phyloP scores from a whole-genome alignment of 148 eudicot genomes.

The Silene uniflora region DNA sequence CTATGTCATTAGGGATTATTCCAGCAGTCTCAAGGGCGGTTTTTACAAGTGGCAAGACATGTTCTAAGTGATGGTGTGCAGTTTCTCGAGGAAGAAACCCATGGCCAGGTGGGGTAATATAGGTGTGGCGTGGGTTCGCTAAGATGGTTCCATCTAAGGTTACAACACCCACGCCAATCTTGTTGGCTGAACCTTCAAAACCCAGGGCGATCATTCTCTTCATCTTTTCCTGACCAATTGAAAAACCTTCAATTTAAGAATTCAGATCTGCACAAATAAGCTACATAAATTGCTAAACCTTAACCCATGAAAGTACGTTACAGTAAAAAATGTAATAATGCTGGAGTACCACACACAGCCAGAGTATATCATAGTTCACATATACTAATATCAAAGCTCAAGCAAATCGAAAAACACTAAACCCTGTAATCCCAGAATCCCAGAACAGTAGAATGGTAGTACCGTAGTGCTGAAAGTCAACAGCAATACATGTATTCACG shows the following conservation, averaged over 20 bases:
- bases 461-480: neutral
- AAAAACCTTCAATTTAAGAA: neutral
- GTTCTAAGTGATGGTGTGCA: slow-evolving; percentile 82
- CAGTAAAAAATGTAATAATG: neutral
- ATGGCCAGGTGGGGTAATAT: slow-evolving; percentile 92
- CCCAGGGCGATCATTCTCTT: slow-evolving; percentile 73
- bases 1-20: slow-evolving; percentile 56
- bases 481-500: neutral
- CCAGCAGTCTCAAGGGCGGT: slow-evolving; percentile 60
- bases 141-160: slow-evolving; percentile 77
- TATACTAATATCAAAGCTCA: no score
- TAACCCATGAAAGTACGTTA: neutral
- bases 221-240: slow-evolving; percentile 26
- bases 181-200: slow-evolving; percentile 94
- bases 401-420: neutral
- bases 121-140: slow-evolving; percentile 88
- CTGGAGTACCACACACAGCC: neutral
- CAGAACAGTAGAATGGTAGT: neutral
- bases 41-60: slow-evolving; percentile 66
- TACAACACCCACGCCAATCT: slow-evolving; percentile 86
- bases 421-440: neutral
- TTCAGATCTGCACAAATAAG: neutral
- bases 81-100: slow-evolving; percentile 95
- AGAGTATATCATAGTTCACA: neutral
- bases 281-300: neutral